A percentile compares a stretch with the other conserved stretches of the same genome.
Evolutionary conservation across 805 yeast species (phyloP).

Genomic region (Saccharomycopsis sp.): DNA sequence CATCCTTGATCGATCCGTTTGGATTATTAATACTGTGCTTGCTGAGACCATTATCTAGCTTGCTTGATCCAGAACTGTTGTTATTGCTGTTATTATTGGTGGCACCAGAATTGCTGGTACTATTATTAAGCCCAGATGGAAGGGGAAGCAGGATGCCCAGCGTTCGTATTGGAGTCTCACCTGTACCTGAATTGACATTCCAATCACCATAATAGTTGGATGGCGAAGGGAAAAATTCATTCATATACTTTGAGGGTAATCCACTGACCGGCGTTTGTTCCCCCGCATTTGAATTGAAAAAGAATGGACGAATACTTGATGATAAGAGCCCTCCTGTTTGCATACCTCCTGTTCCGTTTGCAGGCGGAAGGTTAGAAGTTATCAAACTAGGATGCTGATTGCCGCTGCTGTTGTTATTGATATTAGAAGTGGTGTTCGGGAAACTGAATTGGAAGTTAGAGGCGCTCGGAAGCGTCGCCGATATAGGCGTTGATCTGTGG

Average conservation of each 20-base stretch:
- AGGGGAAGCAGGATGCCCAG: slow-evolving; percentile 5
- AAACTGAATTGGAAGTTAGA: slow-evolving; percentile 23
- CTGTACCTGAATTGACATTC: slow-evolving; percentile 8
- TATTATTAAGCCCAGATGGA: slow-evolving; percentile 1
- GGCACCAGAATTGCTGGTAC: neutral
- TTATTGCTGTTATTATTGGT: neutral
- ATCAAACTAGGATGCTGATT: slow-evolving; percentile 5
- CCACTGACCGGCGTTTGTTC: slow-evolving; percentile 71
- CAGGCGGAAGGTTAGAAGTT: slow-evolving; percentile 17
- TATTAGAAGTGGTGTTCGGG: slow-evolving; percentile 23
- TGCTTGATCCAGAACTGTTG: neutral
- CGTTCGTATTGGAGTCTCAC: neutral
- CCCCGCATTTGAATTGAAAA: slow-evolving; percentile 29
- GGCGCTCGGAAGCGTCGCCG: slow-evolving; percentile 29
- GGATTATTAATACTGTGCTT: slow-evolving; percentile 21
- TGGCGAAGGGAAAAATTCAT: slow-evolving; percentile 66
- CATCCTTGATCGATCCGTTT: slow-evolving; percentile 19
- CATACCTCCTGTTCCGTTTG: slow-evolving; percentile 9
- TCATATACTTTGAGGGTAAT: slow-evolving; percentile 42
- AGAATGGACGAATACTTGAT: slow-evolving; percentile 18
- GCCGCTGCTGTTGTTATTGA: slow-evolving; percentile 19
- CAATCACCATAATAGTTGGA: slow-evolving; percentile 49
- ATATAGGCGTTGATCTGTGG: slow-evolving; percentile 27
- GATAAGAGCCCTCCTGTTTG: slow-evolving; percentile 15
- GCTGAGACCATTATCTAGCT: slow-evolving; percentile 4